Percentiles rank a stretch among this genome's conserved stretches.
Conservation (phyloP, 108 stramenopile genomes). For the Cyclotella sp. region DNA sequence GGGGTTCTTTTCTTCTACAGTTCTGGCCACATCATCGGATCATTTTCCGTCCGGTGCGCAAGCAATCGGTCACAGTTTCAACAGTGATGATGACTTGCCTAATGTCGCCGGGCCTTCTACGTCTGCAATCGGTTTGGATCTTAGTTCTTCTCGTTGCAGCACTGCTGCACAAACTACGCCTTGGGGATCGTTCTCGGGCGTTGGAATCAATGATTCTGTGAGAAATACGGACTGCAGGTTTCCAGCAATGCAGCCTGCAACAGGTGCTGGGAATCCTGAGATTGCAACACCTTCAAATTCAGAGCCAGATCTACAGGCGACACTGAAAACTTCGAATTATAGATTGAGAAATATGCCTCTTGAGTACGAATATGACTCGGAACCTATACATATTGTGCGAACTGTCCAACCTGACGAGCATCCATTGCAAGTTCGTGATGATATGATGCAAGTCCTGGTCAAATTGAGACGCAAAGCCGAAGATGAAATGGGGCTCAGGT, state of each 20-base stretch:
- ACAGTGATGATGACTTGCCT: neutral
- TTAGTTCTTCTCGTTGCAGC: constrained; percentile 40
- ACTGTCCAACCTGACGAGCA: constrained; percentile 54
- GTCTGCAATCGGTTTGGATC: constrained; percentile 42
- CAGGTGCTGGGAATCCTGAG: neutral
- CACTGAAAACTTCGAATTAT: neutral
- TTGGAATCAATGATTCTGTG: constrained; percentile 10
- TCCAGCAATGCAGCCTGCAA: neutral
- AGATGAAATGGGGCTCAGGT: constrained; percentile 48
- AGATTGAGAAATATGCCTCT: neutral
- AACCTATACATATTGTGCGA: constrained; percentile 50
- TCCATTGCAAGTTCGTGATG: constrained; percentile 50
- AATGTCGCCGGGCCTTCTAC: neutral
- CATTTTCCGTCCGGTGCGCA: neutral
- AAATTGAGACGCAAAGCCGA: constrained; percentile 32
- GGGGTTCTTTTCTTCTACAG: neutral
- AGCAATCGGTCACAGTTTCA: neutral
- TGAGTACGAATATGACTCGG: constrained; percentile 34
- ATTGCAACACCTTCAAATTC: neutral
- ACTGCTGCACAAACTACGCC: neutral
- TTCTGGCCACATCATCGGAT: neutral
- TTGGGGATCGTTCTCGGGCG: constrained; percentile 10
- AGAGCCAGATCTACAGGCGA: neutral
- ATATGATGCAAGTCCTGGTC: constrained; percentile 33
- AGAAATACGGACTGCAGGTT: neutral